Percentiles rank a stretch among this genome's conserved stretches.
phyloP scores from a whole-genome alignment of 2,329 filamentous ascomycete genomes.

The Talaromyces atroroseus region DNA sequence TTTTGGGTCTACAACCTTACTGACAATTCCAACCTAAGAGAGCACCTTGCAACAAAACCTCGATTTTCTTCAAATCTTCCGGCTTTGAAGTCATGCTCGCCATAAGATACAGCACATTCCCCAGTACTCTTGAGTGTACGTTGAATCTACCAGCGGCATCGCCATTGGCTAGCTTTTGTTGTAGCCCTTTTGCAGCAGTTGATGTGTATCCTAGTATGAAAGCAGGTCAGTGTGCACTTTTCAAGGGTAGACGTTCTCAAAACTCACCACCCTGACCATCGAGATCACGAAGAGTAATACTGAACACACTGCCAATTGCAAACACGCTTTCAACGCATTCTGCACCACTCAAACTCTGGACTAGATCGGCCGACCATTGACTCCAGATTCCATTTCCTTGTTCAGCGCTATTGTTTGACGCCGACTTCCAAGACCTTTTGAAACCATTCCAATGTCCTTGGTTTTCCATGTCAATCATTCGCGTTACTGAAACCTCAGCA shows the following conservation, averaged over 20 bases:
- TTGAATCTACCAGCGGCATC: constrained; percentile 32
- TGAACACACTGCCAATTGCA: constrained; percentile 69
- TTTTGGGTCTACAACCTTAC: neutral
- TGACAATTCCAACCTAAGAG: neutral
- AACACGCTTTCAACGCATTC: constrained; percentile 59
- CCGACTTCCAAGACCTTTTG: constrained; percentile 45
- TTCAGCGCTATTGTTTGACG: neutral
- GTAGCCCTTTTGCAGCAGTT: constrained; percentile 49
- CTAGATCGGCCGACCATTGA: constrained; percentile 60
- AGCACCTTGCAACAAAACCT: constrained; percentile 23
- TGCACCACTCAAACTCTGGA: constrained; percentile 54
- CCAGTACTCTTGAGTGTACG: constrained; percentile 56
- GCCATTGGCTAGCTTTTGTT: constrained; percentile 43
- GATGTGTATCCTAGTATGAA: constrained; percentile 49
- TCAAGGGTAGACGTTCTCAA: neutral
- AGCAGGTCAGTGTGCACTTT: constrained; percentile 9
- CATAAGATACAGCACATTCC: constrained; percentile 59
- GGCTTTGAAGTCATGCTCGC: constrained; percentile 47
- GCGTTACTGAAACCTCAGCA: constrained; percentile 59
- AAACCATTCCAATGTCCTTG: constrained; percentile 54
- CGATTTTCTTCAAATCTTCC: constrained; percentile 38
- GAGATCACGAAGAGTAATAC: constrained; percentile 53
- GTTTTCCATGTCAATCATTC: constrained; percentile 55
- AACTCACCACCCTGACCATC: constrained; percentile 39
- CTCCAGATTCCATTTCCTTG: constrained; percentile 52